Conservation (phyloP, 306 rosid species). For the Gastrolobium villosum region DNA sequence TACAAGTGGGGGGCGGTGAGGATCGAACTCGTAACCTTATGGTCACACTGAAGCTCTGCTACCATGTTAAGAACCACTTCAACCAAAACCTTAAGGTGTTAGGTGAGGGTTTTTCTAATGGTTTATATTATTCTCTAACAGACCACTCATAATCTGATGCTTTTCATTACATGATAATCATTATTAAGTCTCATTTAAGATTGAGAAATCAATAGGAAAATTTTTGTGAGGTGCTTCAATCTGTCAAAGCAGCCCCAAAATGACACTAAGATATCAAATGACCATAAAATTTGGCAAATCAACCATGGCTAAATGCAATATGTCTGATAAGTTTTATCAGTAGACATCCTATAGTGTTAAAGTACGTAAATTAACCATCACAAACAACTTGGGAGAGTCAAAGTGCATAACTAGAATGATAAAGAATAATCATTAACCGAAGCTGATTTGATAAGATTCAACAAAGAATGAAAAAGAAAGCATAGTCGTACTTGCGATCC, state of each 20-base stretch:
- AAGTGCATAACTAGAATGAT: neutral
- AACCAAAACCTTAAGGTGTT: too few relatives aligned
- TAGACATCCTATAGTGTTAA: neutral
- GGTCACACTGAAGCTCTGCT: too few relatives aligned
- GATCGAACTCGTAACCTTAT: too few relatives aligned
- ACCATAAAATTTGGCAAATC: neutral
- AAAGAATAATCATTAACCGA: conserved; percentile 19
- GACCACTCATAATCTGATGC: neutral
- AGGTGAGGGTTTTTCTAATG: too few relatives aligned
- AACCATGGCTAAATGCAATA: neutral
- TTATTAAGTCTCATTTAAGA: neutral
- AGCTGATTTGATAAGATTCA: conserved; percentile 25
- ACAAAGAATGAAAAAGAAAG: conserved; percentile 4
- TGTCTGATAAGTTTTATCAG: neutral
- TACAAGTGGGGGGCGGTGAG: too few relatives aligned
- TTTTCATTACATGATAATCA: conserved; percentile 25
- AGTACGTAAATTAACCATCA: conserved; percentile 21
- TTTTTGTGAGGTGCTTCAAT: neutral
- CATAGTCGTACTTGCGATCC: conserved; percentile 83
- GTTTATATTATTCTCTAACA: too few relatives aligned
- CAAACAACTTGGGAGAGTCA: neutral
- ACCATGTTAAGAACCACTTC: too few relatives aligned
- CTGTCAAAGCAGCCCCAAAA: conserved; percentile 23
- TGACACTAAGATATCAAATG: conserved; percentile 20
- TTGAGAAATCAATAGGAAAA: conserved; percentile 13